Conservation (phyloP, 1,284 basidiomycete species). For the Sparassis latifolia region DNA sequence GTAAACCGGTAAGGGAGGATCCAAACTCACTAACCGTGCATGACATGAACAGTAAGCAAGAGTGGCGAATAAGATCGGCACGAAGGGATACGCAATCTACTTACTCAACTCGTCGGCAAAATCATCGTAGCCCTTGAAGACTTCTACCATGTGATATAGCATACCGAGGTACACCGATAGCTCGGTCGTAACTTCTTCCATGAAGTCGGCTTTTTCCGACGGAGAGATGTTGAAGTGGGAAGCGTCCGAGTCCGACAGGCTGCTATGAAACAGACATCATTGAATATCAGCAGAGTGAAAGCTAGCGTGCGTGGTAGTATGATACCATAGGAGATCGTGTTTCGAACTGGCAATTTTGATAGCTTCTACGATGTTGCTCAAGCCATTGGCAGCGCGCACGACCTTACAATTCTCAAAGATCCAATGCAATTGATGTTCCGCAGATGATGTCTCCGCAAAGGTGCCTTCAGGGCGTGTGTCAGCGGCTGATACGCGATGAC, state of each 20-base stretch:
- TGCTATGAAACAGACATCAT: slow-evolving; percentile 34
- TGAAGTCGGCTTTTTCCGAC: slow-evolving; percentile 68
- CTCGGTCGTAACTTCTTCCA: slow-evolving; percentile 87
- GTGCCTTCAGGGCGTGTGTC: slow-evolving; percentile 49
- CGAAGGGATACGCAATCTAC: slow-evolving; percentile 25
- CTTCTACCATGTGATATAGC: slow-evolving; percentile 90
- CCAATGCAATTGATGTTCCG: slow-evolving; percentile 94
- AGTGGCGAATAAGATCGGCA: not conserved
- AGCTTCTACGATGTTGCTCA: slow-evolving; percentile 80
- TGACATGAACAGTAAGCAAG: slow-evolving; percentile 6
- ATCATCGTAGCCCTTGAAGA: slow-evolving; percentile 86
- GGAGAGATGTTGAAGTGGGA: slow-evolving; percentile 61
- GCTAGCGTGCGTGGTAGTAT: slow-evolving; percentile 1
- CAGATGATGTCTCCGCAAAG: slow-evolving; percentile 86
- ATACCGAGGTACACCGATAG: slow-evolving; percentile 88
- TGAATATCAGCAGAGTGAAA: slow-evolving; percentile 2
- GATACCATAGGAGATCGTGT: slow-evolving; percentile 77
- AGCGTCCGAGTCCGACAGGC: slow-evolving; percentile 65
- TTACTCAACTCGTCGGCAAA: slow-evolving; percentile 94
- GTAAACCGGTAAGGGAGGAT: slow-evolving; percentile 91
- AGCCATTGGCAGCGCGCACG: slow-evolving; percentile 79
- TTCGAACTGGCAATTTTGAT: slow-evolving; percentile 87
- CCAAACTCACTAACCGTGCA: slow-evolving; percentile 75
- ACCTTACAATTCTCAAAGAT: slow-evolving; percentile 92
- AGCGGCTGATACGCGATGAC: slow-evolving; percentile 15